Evolutionary conservation across 441 rosid genomes (phyloP), one percentile per base, ranked within the genome.

Genomic region (Hura crepitans): DNA sequence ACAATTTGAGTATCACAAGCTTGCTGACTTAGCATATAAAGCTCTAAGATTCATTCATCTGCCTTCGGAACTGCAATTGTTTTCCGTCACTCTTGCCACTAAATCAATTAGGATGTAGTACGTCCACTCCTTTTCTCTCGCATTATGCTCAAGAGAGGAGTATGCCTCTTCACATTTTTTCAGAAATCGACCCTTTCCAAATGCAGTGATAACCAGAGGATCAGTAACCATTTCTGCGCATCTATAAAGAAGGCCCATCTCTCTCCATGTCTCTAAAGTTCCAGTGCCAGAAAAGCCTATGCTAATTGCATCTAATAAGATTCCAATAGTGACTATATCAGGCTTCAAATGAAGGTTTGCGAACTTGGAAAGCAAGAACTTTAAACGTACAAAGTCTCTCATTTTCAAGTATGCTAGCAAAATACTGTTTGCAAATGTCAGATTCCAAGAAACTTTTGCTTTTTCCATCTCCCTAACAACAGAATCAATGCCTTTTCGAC

Each of bases 311-410:
- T 91, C 90, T 6, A 79, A 83, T 58, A 89, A 55, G 28, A 87
- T 77, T 18, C 96, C 93, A 47, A 91, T 64, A 17, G 89, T 91
- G 68, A 83, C 85, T 63, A 89, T 81, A 79, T 89, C 96, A 18
- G 87, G 90, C 75, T 81, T 81, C 74, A 87, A 84, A 28, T 7
- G 43, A 60, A 31, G 65, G 2, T 47, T 71, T 39, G 74, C 72
- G 53, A 86, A 72, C 62, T 72, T 73, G 4, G 71, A 78, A 27
- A 88, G 75, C 18, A 82, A 55, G 25, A 23, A 8, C 64, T 80
- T 80, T 76, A 88, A 53, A 62, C 47, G 80, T 55, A 59, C 82
- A 56, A 85, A 84, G 83, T 85, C 80, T 66, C 79, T 80, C 85
- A 86, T 85, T 79, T 87, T 87, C 66, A 85, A 66, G 72, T 79